Evolutionary conservation across 2,329 filamentous ascomycete species (phyloP), one percentile per base, ranked within the genome.

Genomic region (Fusarium armeniacum): DNA sequence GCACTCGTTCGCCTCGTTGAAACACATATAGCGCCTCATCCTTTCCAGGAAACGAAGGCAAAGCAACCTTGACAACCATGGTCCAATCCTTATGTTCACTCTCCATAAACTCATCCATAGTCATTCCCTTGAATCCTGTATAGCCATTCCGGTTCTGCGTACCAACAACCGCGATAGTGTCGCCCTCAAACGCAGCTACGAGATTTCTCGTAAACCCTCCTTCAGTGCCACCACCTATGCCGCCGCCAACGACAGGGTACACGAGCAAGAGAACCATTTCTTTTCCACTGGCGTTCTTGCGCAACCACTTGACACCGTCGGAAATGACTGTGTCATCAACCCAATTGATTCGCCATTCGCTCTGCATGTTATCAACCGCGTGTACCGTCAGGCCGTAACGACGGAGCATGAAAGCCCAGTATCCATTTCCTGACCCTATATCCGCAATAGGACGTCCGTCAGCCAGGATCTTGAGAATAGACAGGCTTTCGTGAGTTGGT

Each of bases 61-160:
- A 77, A 6, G 91, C 85, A 65, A 93, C 83, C 80, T 91, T 89
- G 16, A 87, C 83, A 4, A 87, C 82, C 77, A 86, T 85, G 51
- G 84, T 83, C 86, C 89, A 93, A 2, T 81, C 82, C 28, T 75
- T 76, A 71, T 87, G 84, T 74, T 90, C 86, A 49, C 77, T 80
- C 63, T 79, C 84, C 80, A 93, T 89, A 81, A 88, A 93, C 73
- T 89, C 84, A 71, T 90, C 89, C 77, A 92, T 87, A 26, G 85
- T 89, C 77, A 85, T 81, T 69, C 85, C 82, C 56, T 82, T 84
- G 76, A 93, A 93, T 0, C 86, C 89, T 1, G 91, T 94, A 76
- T 92, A 93, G 3, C 91, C 90, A 77, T 92, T 93, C 22, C 80
- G 79, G 76, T 93, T 93, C 80, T 93, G 91, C 24, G 91, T 93